phyloP scores from a whole-genome alignment of 768 basidiomycete genomes.

The Naganishia vishniacii region DNA sequence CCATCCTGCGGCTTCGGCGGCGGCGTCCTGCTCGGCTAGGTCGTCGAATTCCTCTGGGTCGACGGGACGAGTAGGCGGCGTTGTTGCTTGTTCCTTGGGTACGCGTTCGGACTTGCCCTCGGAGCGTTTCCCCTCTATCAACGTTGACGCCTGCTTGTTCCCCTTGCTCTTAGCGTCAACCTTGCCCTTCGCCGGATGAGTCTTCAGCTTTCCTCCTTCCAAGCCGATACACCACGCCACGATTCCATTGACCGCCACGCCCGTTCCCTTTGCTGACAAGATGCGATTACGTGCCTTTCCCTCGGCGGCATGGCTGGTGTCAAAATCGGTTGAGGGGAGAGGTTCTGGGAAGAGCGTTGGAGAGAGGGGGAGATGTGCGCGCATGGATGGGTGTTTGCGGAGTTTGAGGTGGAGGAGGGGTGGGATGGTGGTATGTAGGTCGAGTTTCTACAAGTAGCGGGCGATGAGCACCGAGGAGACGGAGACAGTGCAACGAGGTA shows the following conservation, averaged over 20 bases:
- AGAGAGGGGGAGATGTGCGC: conserved; percentile 54
- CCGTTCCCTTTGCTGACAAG: conserved; percentile 69
- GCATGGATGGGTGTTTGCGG: conserved; percentile 63
- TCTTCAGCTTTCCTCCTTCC: conserved; percentile 34
- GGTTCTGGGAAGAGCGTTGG: conserved; percentile 49
- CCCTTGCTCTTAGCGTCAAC: conserved; percentile 26
- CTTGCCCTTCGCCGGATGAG: conserved; percentile 32
- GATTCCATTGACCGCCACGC: conserved; percentile 56
- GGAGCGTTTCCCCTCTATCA: conserved; percentile 4
- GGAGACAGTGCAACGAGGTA: background rate
- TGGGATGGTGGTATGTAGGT: conserved; percentile 59
- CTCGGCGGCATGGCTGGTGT: conserved; percentile 27
- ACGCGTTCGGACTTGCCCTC: conserved; percentile 27
- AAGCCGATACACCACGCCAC: conserved; percentile 54
- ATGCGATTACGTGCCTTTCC: conserved; percentile 67
- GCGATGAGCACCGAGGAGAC: background rate
- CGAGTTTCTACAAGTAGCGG: conserved; percentile 53
- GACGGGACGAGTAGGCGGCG: background rate
- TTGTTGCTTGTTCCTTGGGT: conserved; percentile 41
- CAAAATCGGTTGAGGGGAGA: conserved; percentile 13
- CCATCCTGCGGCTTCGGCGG: conserved; percentile 43
- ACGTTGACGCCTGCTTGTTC: conserved; percentile 31
- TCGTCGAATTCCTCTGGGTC: conserved; percentile 32
- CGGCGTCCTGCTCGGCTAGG: conserved; percentile 37
- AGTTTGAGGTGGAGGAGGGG: conserved; percentile 68